Base-by-base conservation (phyloP, 169 alveolate genomes). In the Eimeria necatrix region DNA sequence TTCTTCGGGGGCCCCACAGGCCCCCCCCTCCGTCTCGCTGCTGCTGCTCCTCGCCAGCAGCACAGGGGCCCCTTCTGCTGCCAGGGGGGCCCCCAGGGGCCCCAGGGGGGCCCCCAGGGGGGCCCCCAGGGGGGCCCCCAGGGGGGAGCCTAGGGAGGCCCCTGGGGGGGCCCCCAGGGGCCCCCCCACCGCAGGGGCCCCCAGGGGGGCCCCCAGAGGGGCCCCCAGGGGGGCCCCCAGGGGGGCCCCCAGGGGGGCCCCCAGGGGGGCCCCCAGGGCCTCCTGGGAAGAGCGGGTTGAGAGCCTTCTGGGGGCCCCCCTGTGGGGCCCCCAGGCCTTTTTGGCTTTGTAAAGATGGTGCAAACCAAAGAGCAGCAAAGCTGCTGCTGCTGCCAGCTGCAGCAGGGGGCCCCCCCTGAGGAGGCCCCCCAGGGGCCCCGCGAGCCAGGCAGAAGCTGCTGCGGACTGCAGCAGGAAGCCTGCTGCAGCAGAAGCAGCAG, bases 401-500 rank as follows among this genome's bases (percentile, higher is more conserved):
- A 61, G 61, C n/a, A 88, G 20, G 2, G 41, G 49, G 46, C 81
- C 56, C 3, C 83, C 94, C 16, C 76, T 61, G 20, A 86, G 71
- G 10, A 46, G 52, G 51, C 16, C 24, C 53, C 71, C 16, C 3
- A 51, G 60, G 14, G 94, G 59, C 6, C 74, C 12, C 24, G 87
- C 71, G 6, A 52, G 48, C 49, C 59, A 52, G 26, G 71, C 20
- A 14, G 14, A 59, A 20, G 80, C 53, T 7, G 94, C 56, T 12
- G 94, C 87, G 59, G 18, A 1, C 73, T 88, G 94, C 46, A 88
- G 94, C 53, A 24, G 18, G 51, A 41, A n/a, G 5, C 94, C 94
- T 6, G 68, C 61, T 4, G 78, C 91, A 2, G 89, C 53, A 4
- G 95, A 53, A 9, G 20, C 51, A 3, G 84, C 95, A 9, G 94